phyloP scores from a whole-genome alignment of 345 rosid species.

The Syzygium aromaticum region DNA sequence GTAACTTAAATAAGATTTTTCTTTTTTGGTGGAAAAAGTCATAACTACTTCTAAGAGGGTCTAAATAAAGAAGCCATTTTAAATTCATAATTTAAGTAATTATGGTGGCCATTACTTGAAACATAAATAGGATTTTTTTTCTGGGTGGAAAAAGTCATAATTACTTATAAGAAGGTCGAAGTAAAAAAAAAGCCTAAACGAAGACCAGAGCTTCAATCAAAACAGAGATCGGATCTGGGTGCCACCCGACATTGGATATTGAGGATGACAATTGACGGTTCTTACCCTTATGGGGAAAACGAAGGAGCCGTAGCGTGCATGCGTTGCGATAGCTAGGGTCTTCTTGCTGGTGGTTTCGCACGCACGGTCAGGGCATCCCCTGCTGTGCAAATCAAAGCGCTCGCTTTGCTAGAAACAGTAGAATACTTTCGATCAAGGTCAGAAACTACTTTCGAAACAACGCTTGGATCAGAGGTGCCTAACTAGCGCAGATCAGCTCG shows the following conservation, averaged over 20 bases:
- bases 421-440: neutral
- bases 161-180: neutral
- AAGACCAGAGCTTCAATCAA: neutral
- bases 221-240: fast-evolving
- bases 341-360: neutral
- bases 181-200: neutral
- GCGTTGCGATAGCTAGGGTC: neutral
- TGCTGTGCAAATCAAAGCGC: neutral
- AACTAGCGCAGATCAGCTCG: too few relatives aligned
- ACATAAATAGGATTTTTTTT: neutral
- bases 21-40: neutral
- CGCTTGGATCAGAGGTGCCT: neutral
- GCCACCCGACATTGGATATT: neutral
- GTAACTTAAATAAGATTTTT: neutral
- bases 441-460: neutral
- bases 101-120: neutral
- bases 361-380: neutral
- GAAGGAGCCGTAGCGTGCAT: neutral
- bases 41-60: neutral
- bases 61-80: neutral
- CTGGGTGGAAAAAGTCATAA: neutral
- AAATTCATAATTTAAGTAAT: fast-evolving
- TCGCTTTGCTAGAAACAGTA: neutral
- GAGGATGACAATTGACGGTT: neutral
- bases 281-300: neutral